Conservation (phyloP, 1,284 basidiomycete species). For the Cutaneotrichosporon mucoides region DNA sequence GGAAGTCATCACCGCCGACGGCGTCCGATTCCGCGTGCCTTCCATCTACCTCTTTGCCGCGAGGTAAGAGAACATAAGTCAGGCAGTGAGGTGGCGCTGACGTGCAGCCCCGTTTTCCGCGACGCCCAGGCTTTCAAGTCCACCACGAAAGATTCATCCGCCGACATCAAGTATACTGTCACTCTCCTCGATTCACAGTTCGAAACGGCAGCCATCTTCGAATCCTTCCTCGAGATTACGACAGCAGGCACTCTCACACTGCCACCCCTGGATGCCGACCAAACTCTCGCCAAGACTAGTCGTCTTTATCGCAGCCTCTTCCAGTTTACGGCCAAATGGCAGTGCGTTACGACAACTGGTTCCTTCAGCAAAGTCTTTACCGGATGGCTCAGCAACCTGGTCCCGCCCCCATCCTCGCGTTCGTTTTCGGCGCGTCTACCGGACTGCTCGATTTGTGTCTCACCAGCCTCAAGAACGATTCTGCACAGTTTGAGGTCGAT, state of each 20-base stretch:
- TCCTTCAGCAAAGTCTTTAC: neutral
- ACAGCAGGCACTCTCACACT: neutral
- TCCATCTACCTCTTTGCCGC: constrained; percentile 7
- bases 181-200: neutral
- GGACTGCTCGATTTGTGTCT: too few species aligned
- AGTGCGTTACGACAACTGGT: neutral
- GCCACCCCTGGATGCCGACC: too few species aligned
- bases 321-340: neutral
- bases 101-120: neutral
- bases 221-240: neutral
- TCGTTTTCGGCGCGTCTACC: neutral
- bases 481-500: too few species aligned
- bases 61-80: neutral
- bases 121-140: neutral
- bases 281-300: neutral
- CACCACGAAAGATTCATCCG: neutral
- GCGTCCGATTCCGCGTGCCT: constrained; percentile 8
- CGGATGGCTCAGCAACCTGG: neutral
- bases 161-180: neutral
- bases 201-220: neutral
- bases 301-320: neutral
- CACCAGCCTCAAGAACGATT: too few species aligned
- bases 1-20: constrained; percentile 8
- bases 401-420: neutral
- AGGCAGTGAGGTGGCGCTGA: neutral